phyloP scores from a whole-genome alignment of 768 basidiomycete species.

The Boletus huronensis region DNA sequence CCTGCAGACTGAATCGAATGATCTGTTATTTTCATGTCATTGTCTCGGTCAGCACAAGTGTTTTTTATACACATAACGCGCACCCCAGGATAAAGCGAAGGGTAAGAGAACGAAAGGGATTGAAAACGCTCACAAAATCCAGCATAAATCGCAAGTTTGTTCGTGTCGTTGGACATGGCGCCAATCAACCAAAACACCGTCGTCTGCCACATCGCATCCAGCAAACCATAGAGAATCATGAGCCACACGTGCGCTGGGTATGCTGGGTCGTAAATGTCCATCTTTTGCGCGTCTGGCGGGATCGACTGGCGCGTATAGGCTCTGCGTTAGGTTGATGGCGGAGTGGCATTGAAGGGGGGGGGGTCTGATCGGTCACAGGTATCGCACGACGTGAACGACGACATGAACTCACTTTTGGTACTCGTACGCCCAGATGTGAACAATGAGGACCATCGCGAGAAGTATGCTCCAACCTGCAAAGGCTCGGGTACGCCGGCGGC shows the following conservation, averaged over 20 bases:
- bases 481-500: constrained; percentile 62
- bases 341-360: neutral
- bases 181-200: constrained; percentile 78
- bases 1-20: constrained; percentile 76
- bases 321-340: constrained; percentile 20
- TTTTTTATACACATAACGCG: neutral
- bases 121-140: constrained; percentile 73
- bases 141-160: constrained; percentile 70
- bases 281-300: constrained; percentile 38
- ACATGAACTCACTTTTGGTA: constrained; percentile 55
- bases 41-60: neutral
- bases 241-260: constrained; percentile 44
- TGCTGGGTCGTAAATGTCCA: constrained; percentile 46
- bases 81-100: neutral
- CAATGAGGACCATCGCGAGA: constrained; percentile 56
- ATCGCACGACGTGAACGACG: neutral
- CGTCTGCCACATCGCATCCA: constrained; percentile 83
- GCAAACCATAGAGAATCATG: constrained; percentile 65
- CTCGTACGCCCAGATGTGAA: constrained; percentile 72
- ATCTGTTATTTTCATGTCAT: constrained; percentile 33
- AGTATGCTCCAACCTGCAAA: constrained; percentile 64
- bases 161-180: constrained; percentile 77
- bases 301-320: constrained; percentile 56
- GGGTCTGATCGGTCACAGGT: neutral
- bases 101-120: constrained; percentile 21